These are phyloP conservation scores for Artemisia argyi DNA, from an alignment of 129 eudicot species.

Conservation along the genomic window DNA sequence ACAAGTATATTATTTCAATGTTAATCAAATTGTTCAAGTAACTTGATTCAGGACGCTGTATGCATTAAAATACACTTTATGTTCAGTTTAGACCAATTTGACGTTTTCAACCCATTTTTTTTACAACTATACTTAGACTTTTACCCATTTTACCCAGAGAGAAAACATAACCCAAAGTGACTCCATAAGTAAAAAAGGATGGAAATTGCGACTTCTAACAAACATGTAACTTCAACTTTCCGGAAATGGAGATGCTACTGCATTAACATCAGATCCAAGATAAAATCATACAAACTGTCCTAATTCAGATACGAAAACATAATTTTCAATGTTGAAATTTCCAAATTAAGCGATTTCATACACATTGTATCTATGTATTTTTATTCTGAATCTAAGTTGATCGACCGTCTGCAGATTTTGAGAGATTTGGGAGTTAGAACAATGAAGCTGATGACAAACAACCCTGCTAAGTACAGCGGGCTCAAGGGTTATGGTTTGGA, in stretches of 20 bases:
- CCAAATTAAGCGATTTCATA: neutral
- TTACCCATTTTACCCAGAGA: too few species aligned
- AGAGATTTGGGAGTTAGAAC: constrained; percentile 97
- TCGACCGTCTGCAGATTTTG: constrained; percentile 55
- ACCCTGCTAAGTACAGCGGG: constrained; percentile 93
- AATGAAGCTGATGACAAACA: constrained; percentile 97
- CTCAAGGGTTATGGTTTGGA: constrained; percentile 94
- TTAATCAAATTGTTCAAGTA: too few species aligned
- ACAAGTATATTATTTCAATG: too few species aligned
- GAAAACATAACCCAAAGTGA: neutral
- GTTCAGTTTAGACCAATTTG: too few species aligned
- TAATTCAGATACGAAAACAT: neutral
- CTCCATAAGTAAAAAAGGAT: neutral
- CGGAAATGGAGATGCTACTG: neutral
- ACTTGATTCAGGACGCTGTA: too few species aligned
- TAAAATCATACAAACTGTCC: neutral
- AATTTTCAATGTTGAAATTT: neutral
- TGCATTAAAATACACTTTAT: too few species aligned
- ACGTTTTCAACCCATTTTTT: too few species aligned
- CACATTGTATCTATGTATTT: neutral
- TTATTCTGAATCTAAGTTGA: neutral
- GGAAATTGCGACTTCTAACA: neutral
- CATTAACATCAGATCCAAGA: neutral
- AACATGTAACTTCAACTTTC: neutral
- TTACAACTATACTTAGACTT: too few species aligned